phyloP scores from a whole-genome alignment of 805 yeast species.

The Nakazawaea siamensis region DNA sequence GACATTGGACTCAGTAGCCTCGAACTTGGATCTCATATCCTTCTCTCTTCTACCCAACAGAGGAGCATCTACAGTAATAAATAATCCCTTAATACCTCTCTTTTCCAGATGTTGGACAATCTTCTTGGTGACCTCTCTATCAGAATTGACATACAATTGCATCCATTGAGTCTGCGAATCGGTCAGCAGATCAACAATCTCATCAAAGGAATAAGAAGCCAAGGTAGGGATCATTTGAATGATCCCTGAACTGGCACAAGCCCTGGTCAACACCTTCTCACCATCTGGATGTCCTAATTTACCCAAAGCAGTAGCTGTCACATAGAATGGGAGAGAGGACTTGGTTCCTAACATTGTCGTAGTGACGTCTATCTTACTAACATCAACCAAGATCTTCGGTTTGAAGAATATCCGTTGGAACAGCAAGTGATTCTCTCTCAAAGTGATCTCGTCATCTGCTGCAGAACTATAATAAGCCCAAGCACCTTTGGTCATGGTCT shows the following conservation, averaged over 20 bases:
- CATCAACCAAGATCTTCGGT: slow-evolving; percentile 79
- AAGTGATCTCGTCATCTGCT: slow-evolving; percentile 85
- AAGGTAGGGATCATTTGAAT: slow-evolving; percentile 91
- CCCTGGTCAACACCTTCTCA: slow-evolving; percentile 76
- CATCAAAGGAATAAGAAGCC: slow-evolving; percentile 84
- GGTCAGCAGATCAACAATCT: slow-evolving; percentile 62
- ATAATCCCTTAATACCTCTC: slow-evolving; percentile 72
- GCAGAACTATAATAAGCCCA: slow-evolving; percentile 94
- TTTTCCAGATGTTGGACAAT: slow-evolving; percentile 65
- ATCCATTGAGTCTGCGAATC: slow-evolving; percentile 78
- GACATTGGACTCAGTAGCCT: slow-evolving; percentile 24
- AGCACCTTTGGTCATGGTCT: slow-evolving; percentile 67
- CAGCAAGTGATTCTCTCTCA: slow-evolving; percentile 86
- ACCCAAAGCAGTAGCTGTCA: slow-evolving; percentile 89
- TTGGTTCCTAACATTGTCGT: slow-evolving; percentile 71
- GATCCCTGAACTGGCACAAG: slow-evolving; percentile 63
- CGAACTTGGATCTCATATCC: slow-evolving; percentile 66
- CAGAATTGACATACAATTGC: slow-evolving; percentile 78
- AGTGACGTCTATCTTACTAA: slow-evolving; percentile 57
- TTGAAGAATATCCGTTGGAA: slow-evolving; percentile 83
- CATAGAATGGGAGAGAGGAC: slow-evolving; percentile 73
- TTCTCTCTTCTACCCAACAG: slow-evolving; percentile 87
- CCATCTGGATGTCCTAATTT: slow-evolving; percentile 92
- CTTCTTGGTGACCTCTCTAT: slow-evolving; percentile 52
- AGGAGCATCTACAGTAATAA: slow-evolving; percentile 91